These are phyloP conservation scores for Juglanconis oblonga DNA, from an alignment of 2,329 filamentous ascomycete genomes.

Conservation along the genomic window DNA sequence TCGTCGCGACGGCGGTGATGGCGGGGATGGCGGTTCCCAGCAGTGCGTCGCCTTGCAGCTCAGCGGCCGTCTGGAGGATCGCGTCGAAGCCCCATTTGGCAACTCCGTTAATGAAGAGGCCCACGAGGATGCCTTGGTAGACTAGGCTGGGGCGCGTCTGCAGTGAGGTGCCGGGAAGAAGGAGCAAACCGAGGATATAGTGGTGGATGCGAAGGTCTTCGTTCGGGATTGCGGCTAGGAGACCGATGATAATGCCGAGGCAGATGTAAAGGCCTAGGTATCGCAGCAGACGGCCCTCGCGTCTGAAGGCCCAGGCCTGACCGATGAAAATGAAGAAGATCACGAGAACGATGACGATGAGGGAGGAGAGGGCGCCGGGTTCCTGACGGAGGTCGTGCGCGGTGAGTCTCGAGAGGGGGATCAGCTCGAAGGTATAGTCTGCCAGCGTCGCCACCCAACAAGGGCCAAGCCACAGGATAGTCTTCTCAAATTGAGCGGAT, in stretches of 20 bases:
- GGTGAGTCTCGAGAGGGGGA: slow-evolving; percentile 69
- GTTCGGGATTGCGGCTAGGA: slow-evolving; percentile 52
- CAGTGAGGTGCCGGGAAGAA: slow-evolving; percentile 69
- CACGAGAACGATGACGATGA: slow-evolving; percentile 62
- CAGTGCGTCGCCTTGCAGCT: slow-evolving; percentile 48
- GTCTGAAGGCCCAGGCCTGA: slow-evolving; percentile 67
- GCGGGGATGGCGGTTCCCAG: slow-evolving; percentile 44
- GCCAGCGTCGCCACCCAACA: slow-evolving; percentile 71
- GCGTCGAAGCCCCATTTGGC: slow-evolving; percentile 74
- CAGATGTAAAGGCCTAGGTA: slow-evolving; percentile 63
- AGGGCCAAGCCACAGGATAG: slow-evolving; percentile 65
- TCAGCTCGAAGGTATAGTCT: slow-evolving; percentile 73
- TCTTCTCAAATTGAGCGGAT: slow-evolving; percentile 66
- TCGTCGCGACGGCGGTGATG: slow-evolving; percentile 29
- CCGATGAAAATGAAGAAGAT: slow-evolving; percentile 59
- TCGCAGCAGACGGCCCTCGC: slow-evolving; percentile 62
- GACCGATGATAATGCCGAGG: slow-evolving; percentile 49
- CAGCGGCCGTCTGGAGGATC: slow-evolving; percentile 65
- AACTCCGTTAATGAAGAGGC: slow-evolving; percentile 75
- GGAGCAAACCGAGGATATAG: slow-evolving; percentile 68
- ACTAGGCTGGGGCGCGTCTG: slow-evolving; percentile 66
- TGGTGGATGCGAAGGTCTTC: slow-evolving; percentile 71
- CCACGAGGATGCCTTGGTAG: slow-evolving; percentile 70
- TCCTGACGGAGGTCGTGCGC: slow-evolving; percentile 67
- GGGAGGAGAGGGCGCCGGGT: slow-evolving; percentile 64